Base-by-base conservation (phyloP, 1,139 yeast genomes). In the Diutina pseudorugosa region DNA sequence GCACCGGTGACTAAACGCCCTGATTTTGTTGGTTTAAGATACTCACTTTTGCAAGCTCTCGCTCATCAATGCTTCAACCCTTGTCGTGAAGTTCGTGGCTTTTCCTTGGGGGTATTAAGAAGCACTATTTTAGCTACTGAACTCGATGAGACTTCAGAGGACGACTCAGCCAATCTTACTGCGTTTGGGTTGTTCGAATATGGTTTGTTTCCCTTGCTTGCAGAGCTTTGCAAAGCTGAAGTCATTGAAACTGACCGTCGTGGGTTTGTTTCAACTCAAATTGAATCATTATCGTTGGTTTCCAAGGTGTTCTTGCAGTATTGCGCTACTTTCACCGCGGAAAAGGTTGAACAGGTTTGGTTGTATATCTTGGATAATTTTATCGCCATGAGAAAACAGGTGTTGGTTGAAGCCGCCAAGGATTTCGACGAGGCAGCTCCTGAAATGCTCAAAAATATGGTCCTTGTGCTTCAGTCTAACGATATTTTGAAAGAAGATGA, bases 51-150 rank as follows among this genome's bases (percentile, higher is more conserved):
- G 33, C 93, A 87, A 62, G 93, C 94, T 0, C 72, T 90, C 55
- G 89, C 94, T 0, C 91, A 85, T 60, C 96, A 90, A 65, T 87
- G 96, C 63, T 78, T 86, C 64, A 90, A 89, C 60, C 95, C 95
- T 9, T 87, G 95, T 63, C 75, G 88, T 41, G 90, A 85, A 62
- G 73, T 90, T 12, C 72, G 96, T 50, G 67, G 76, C 0, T 79
- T 73, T 64, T 93, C 96, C 0, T 64, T 85, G 55, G 69, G 75
- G 54, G 62, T 77, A 18, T 69, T 90, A 60, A 81, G 80, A 59
- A 62, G 69, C 54, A 62, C 77, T 41, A 58, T 77, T 56, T 59
- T 82, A 60, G 57, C 75, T 0, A 60, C 49, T 45, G 49, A 45
- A 18, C 49, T 45, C 9, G 49, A 45, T 4, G 72, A 30, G 67